A percentile compares a stretch with the other conserved stretches of the same genome.
Conservation (phyloP, 257 asterid genomes). For the Capsicum rhomboideum region DNA sequence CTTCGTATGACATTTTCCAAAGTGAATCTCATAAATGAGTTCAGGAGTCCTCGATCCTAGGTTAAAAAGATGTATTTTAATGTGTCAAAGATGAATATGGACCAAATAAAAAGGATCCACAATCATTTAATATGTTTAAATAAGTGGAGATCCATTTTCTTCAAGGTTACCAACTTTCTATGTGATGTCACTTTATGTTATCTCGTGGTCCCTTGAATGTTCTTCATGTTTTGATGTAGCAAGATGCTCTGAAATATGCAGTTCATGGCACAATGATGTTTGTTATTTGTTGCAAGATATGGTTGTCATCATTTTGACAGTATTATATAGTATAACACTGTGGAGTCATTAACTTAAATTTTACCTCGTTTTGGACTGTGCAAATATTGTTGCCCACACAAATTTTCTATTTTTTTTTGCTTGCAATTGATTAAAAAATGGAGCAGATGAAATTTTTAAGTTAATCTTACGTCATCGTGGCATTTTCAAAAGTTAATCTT, state of each 20-base stretch:
- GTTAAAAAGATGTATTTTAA: not conserved
- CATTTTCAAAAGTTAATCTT: not conserved
- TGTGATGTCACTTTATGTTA: not conserved
- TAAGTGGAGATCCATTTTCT: not conserved
- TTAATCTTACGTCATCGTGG: not conserved
- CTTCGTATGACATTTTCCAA: not conserved
- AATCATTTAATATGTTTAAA: not conserved
- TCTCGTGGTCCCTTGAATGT: not conserved
- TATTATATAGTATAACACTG: not conserved
- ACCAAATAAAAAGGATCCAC: not conserved
- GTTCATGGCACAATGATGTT: not conserved
- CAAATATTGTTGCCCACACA: not conserved
- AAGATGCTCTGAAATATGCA: not conserved
- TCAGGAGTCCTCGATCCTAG: not conserved
- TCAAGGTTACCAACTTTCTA: not conserved
- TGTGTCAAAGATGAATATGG: not conserved
- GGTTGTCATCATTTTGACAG: not conserved
- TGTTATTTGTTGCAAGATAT: not conserved
- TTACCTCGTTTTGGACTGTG: not conserved
- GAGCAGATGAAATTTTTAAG: not conserved
- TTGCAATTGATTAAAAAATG: not conserved
- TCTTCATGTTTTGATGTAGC: not conserved
- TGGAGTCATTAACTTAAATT: not conserved
- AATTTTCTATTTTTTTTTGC: not conserved
- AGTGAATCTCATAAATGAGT: not conserved